Percentiles rank a stretch among this genome's conserved stretches.
Conservation (phyloP, 371 early-diverging fungal genomes). For the Zopfochytrium polystomum region DNA sequence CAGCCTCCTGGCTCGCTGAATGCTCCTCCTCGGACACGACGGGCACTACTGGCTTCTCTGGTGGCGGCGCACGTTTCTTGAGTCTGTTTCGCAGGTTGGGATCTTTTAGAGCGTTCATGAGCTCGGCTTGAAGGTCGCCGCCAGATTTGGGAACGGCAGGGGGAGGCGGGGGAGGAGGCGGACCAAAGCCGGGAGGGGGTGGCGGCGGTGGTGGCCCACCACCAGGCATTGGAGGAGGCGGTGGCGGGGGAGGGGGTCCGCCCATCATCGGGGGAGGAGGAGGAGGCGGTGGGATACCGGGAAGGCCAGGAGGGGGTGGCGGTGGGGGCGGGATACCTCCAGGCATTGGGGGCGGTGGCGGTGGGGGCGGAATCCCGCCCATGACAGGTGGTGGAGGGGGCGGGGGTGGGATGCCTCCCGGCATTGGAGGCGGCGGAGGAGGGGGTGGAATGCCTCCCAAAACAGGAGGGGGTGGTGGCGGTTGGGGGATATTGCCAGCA, state of each 20-base stretch:
- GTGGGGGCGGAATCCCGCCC: not conserved
- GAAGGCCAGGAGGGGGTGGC: no score
- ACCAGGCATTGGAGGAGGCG: conserved; percentile 21
- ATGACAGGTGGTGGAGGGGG: not conserved
- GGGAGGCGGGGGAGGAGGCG: no score
- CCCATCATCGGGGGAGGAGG: no score
- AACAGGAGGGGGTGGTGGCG: no score
- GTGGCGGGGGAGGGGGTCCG: no score
- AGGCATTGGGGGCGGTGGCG: conserved; percentile 4
- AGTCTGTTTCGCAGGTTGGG: conserved; percentile 15
- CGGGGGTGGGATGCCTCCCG: not conserved
- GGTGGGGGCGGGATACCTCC: conserved; percentile 20
- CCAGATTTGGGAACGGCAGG: no score
- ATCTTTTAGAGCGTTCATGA: conserved; percentile 22
- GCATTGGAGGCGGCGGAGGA: no score
- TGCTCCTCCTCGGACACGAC: conserved; percentile 16
- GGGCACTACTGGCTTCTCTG: not conserved
- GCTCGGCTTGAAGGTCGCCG: conserved; percentile 12
- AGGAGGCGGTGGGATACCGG: no score
- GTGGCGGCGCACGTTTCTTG: conserved; percentile 6
- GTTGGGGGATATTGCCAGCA: no score
- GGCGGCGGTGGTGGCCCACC: conserved; percentile 24
- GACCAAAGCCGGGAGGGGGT: no score
- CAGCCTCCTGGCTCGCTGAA: conserved; percentile 18
- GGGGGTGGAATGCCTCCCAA: no score